Conservation (phyloP, 345 rosid genomes). For the Eucalyptus camaldulensis region DNA sequence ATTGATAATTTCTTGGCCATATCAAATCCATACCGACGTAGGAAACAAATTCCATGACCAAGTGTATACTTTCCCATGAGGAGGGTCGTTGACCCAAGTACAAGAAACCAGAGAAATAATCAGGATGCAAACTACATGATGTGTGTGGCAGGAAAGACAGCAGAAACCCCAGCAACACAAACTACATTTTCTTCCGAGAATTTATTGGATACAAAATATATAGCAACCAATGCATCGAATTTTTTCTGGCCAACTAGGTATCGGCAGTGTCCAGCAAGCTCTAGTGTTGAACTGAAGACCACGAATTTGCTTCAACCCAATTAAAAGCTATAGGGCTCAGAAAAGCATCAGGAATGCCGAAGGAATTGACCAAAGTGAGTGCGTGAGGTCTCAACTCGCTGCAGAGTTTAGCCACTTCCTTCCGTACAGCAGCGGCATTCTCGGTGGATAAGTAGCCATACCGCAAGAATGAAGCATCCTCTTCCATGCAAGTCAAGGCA, state of each 20-base stretch:
- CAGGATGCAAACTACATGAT: background rate
- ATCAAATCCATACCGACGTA: background rate
- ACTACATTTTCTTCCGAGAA: background rate
- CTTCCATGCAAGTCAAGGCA: constrained; percentile 56
- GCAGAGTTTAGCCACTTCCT: constrained; percentile 61
- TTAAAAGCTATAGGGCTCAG: constrained; percentile 77
- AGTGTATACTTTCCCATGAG: background rate
- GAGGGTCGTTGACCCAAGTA: background rate
- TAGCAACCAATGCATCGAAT: background rate
- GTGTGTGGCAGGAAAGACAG: background rate
- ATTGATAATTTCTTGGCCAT: background rate
- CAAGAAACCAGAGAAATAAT: background rate
- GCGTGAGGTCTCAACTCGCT: constrained; percentile 71
- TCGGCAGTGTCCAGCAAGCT: background rate
- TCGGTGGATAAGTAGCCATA: constrained; percentile 59
- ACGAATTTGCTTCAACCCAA: constrained; percentile 83
- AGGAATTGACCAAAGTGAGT: constrained; percentile 62
- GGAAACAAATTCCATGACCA: background rate
- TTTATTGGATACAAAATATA: background rate
- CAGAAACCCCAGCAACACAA: background rate
- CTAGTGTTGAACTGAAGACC: constrained; percentile 41
- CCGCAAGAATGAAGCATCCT: constrained; percentile 63
- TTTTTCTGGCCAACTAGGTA: background rate
- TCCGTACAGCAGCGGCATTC: constrained; percentile 48
- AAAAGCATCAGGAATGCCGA: constrained; percentile 70